Base-by-base conservation (phyloP, 192 early-diverging fungal genomes). In the Podila minutissima region DNA sequence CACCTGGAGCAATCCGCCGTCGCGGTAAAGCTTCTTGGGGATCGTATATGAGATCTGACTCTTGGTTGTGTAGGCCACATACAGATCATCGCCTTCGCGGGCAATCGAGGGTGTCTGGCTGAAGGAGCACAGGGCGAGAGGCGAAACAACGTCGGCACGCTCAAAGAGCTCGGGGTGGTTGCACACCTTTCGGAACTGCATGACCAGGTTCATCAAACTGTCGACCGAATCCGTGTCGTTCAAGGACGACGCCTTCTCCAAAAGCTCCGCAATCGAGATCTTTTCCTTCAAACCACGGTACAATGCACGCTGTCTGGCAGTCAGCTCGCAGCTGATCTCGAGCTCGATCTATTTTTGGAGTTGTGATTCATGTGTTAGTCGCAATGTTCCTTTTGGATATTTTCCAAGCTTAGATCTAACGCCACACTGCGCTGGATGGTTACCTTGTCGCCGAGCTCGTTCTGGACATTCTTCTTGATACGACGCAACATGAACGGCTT, bases 401-500 rank as follows among this genome's bases (percentile, higher is more conserved):
- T 11, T 37, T 37, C 33, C 33, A 72, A 51, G 32, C 28, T 13
- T 29, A 64, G 7, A 53, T 6, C 62, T 9, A 6, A 63, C 31
- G 31, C 19, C 12, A 69, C 2, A 8, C 50, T 33, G 26, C 20
- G 29, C 29, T 29, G 1, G 32, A 17, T 46, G 41, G 13, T 38
- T 69, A 87, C 86, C 86, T 97, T 97, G 60, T 96, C 94, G 65
- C 94, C 95, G 31, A 96, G 85, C 83, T 96, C 95, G 65, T 94
- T 90, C 81, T 96, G 95, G 26, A 96, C 95, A 72, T 96, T 95
- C 24, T 91, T 88, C 85, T 96, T 96, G 82, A 96, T 89, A 67
- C 96, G 91, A 35, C 96, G 89, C 67, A 97, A 86, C 96, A 97
- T 96, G 76, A 97, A 97, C n/a, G 96, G 96, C 69, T 95, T 95